These are phyloP conservation scores for Ceriops zippeliana DNA, from an alignment of 345 rosid species.

Conservation along the genomic window DNA sequence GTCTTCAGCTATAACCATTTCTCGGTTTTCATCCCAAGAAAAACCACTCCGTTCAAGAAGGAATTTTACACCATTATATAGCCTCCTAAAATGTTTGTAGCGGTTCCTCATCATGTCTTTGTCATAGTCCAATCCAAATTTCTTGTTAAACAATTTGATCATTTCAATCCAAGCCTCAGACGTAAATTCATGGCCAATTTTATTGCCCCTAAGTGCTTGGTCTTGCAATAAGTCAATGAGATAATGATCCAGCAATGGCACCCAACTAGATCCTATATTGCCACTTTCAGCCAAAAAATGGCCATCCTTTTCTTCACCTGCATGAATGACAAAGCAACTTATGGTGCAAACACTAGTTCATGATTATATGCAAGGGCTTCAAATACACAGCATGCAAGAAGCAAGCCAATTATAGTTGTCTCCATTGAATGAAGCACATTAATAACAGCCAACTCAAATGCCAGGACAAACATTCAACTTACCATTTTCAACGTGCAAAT, in stretches of 20 bases:
- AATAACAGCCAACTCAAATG: not conserved
- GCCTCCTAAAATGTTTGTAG: conserved; percentile 30
- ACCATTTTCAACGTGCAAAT: conserved; percentile 19
- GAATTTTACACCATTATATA: conserved; percentile 26
- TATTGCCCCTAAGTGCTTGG: conserved; percentile 44
- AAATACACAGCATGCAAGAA: not conserved
- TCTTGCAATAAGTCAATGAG: conserved; percentile 40
- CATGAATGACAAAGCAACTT: conserved; percentile 10
- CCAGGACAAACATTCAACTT: conserved; percentile 10
- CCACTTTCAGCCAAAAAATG: conserved; percentile 16
- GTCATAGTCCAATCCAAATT: conserved; percentile 25
- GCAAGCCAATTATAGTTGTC: not conserved
- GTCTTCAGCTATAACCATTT: conserved; percentile 39
- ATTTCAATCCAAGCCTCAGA: conserved; percentile 39
- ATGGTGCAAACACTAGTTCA: not conserved
- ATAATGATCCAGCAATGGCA: conserved; percentile 32
- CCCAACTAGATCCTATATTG: conserved; percentile 22
- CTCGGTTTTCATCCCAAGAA: conserved; percentile 42
- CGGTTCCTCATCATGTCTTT: conserved; percentile 23
- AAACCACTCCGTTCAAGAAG: conserved; percentile 40
- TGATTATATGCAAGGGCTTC: not conserved
- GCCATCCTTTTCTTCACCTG: conserved; percentile 26
- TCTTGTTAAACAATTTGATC: conserved; percentile 18
- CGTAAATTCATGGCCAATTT: conserved; percentile 28
- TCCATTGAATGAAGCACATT: not conserved